Evolutionary conservation across 2,329 filamentous ascomycete genomes (phyloP).

Genomic region (Pestalotiopsis sp.): DNA sequence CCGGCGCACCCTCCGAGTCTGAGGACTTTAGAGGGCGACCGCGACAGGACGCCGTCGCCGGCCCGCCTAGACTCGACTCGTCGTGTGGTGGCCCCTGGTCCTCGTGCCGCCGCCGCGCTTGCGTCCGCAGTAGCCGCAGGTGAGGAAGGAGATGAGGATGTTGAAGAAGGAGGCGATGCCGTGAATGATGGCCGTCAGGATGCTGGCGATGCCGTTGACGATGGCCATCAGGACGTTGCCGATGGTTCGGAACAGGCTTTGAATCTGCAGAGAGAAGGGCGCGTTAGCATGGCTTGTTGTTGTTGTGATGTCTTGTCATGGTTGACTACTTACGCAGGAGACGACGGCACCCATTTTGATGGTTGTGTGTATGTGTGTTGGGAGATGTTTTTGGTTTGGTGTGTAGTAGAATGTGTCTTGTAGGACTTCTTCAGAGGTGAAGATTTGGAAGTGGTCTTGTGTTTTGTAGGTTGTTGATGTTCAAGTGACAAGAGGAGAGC

Average conservation of each 20-base stretch:
- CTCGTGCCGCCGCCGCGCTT: constrained; percentile 25
- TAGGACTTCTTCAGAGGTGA: neutral
- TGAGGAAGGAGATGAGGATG: constrained; percentile 68
- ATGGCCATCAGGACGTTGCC: constrained; percentile 69
- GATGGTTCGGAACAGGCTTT: constrained; percentile 63
- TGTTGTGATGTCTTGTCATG: neutral
- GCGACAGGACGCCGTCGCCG: too few species aligned
- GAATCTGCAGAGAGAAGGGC: constrained; percentile 46
- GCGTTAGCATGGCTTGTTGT: constrained; percentile 19
- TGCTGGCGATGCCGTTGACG: constrained; percentile 65
- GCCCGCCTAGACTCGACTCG: constrained; percentile 33
- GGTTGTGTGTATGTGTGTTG: constrained; percentile 14
- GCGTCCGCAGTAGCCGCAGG: constrained; percentile 48
- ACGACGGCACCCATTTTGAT: constrained; percentile 78
- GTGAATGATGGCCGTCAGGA: constrained; percentile 68
- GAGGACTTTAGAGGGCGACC: too few species aligned
- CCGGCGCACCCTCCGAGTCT: too few species aligned
- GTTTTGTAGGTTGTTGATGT: neutral
- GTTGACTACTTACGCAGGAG: constrained; percentile 69
- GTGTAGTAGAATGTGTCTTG: neutral
- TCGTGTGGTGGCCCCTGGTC: constrained; percentile 12
- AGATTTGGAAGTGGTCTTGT: neutral
- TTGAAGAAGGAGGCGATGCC: constrained; percentile 66
- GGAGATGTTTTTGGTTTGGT: constrained; percentile 6
- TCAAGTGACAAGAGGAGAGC: neutral